Conservation (phyloP, 192 early-diverging fungal species). For the Irineochytrium annulatum region DNA sequence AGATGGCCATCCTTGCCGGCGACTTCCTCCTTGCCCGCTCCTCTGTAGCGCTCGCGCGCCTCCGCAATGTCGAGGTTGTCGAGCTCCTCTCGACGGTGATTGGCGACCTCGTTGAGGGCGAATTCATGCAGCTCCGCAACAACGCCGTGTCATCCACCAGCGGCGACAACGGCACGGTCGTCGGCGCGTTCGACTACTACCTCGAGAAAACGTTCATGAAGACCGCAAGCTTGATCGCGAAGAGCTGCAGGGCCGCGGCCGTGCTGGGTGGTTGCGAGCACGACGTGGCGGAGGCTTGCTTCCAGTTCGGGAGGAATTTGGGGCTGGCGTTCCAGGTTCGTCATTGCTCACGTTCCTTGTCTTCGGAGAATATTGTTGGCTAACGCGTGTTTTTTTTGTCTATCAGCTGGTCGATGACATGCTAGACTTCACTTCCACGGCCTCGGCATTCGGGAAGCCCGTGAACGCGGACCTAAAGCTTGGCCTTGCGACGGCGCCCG, state of each 20-base stretch:
- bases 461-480: slow-evolving; percentile 84
- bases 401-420: slow-evolving; percentile 79
- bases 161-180: slow-evolving; percentile 5
- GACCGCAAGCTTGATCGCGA: slow-evolving; percentile 90
- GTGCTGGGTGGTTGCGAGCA: slow-evolving; percentile 74
- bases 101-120: slow-evolving; percentile 91
- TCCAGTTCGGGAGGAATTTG: slow-evolving; percentile 82
- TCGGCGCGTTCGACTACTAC: slow-evolving; percentile 78
- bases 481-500: slow-evolving; percentile 89
- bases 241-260: slow-evolving; percentile 81
- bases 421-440: slow-evolving; percentile 78
- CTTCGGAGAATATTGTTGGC: background rate
- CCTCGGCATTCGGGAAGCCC: slow-evolving; percentile 83
- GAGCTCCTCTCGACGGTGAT: slow-evolving; percentile 91
- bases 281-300: slow-evolving; percentile 73
- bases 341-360: background rate
- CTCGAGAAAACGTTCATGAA: slow-evolving; percentile 95
- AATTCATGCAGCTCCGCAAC: slow-evolving; percentile 94
- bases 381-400: background rate
- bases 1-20: slow-evolving; percentile 85
- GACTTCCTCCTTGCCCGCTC: slow-evolving; percentile 93
- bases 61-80: slow-evolving; percentile 87
- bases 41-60: slow-evolving; percentile 81
- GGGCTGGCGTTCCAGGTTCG: slow-evolving; percentile 92
- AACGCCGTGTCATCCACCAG: slow-evolving; percentile 27